Evolutionary conservation across 352 stramenopile genomes (phyloP).

Genomic region (Globisporangium abappressorium): DNA sequence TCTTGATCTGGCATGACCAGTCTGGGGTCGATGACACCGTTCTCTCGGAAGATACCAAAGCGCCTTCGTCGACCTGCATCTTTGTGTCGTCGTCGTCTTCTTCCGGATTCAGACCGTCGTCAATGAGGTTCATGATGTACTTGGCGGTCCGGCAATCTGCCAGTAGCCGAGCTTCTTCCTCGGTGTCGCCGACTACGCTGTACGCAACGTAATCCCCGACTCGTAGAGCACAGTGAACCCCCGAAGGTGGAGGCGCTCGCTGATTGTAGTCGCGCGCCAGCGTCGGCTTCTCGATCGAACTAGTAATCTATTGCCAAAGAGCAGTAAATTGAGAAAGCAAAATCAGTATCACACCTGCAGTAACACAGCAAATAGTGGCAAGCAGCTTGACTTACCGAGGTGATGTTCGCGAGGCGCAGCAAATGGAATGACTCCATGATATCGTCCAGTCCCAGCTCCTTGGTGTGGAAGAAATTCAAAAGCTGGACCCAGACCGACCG

Average conservation of each 20-base stretch:
- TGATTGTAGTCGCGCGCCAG: conserved; percentile 1
- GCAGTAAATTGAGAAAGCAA: not conserved
- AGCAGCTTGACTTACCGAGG: conserved; percentile 36
- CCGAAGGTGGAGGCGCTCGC: conserved; percentile 12
- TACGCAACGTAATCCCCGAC: conserved; percentile 47
- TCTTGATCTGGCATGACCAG: conserved; percentile 51
- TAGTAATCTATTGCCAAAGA: conserved; percentile 32
- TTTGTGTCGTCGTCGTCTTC: conserved; percentile 35
- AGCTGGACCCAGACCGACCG: conserved; percentile 59
- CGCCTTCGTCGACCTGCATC: conserved; percentile 30
- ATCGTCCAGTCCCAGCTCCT: conserved; percentile 43
- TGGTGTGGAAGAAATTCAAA: conserved; percentile 71
- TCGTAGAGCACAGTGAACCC: conserved; percentile 34
- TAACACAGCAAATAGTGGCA: conserved; percentile 1
- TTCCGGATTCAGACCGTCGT: conserved; percentile 56
- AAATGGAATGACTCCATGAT: conserved; percentile 57
- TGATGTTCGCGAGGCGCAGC: conserved; percentile 63
- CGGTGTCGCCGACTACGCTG: conserved; percentile 43
- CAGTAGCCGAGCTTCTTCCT: conserved; percentile 46
- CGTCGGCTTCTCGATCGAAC: conserved; percentile 30
- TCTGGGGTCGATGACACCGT: conserved; percentile 16
- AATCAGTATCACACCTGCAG: not conserved
- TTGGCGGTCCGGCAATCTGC: conserved; percentile 47
- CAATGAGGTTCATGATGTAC: conserved; percentile 74
- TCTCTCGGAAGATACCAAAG: not conserved